These are phyloP conservation scores for Plenodomus biglobosus DNA, from an alignment of 2,329 filamentous ascomycete species.

Conservation along the genomic window DNA sequence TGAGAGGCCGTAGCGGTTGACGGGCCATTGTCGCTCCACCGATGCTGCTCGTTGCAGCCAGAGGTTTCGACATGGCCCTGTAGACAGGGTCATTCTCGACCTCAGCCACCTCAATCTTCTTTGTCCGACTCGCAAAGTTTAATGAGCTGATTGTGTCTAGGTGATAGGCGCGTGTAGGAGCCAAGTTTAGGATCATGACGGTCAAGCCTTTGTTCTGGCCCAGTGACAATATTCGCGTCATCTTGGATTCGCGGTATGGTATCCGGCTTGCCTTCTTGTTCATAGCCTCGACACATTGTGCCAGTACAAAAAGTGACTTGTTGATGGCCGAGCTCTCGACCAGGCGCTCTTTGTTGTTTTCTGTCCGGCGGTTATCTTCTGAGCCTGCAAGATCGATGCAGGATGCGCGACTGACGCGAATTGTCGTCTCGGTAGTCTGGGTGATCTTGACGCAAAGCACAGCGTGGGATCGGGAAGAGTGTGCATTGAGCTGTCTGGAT, in stretches of 20 bases:
- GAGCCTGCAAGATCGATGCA: conserved; percentile 95
- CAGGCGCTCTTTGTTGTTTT: conserved; percentile 88
- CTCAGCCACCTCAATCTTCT: conserved; percentile 93
- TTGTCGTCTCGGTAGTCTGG: conserved; percentile 68
- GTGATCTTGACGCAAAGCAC: conserved; percentile 88
- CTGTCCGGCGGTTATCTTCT: conserved; percentile 91
- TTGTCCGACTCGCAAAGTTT: conserved; percentile 92
- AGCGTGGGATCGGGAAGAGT: conserved; percentile 86
- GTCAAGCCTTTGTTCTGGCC: conserved; percentile 95
- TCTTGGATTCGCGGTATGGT: conserved; percentile 93
- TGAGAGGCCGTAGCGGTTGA: conserved; percentile 77
- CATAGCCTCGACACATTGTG: conserved; percentile 94
- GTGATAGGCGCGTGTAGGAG: conserved; percentile 88
- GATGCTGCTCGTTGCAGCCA: conserved; percentile 39
- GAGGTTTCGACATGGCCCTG: conserved; percentile 45
- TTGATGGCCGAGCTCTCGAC: conserved; percentile 98
- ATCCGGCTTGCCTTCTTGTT: conserved; percentile 73
- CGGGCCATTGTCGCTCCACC: conserved; percentile 53
- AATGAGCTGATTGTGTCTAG: conserved; percentile 90
- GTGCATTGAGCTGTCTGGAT: conserved; percentile 68
- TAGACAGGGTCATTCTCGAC: conserved; percentile 94
- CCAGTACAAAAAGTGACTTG: conserved; percentile 92
- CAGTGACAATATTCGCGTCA: conserved; percentile 89
- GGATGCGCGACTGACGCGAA: conserved; percentile 77
- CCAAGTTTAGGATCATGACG: conserved; percentile 94